phyloP scores from a whole-genome alignment of 257 asterid genomes.

The Vinca minor region DNA sequence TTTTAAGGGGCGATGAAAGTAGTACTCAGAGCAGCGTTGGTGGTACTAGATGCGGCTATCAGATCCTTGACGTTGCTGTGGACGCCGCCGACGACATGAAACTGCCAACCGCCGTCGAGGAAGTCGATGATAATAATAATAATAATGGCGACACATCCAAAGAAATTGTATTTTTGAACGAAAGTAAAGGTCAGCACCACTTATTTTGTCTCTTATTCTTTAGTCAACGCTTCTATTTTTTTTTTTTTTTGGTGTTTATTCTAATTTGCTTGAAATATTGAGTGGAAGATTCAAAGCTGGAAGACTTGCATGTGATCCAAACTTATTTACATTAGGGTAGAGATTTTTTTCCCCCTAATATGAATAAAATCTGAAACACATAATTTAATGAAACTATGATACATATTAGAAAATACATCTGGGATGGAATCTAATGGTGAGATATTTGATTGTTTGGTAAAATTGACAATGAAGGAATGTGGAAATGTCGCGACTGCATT shows the following conservation, averaged over 20 bases:
- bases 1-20: neutral
- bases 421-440: conserved; percentile 11
- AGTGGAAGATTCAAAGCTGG: too few species aligned
- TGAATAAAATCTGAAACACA: too few species aligned
- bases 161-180: conserved; percentile 26
- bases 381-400: too few species aligned
- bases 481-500: conserved; percentile 50
- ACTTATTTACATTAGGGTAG: too few species aligned
- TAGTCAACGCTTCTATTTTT: neutral
- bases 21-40: neutral
- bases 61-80: neutral
- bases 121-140: neutral
- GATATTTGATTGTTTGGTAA: conserved; percentile 5
- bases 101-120: neutral
- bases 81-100: neutral
- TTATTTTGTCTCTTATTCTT: neutral
- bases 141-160: conserved; percentile 2
- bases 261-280: neutral
- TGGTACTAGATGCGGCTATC: neutral
- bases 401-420: neutral
- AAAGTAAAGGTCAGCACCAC: conserved; percentile 26
- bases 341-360: too few species aligned
- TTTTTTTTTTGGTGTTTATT: neutral
- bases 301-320: too few species aligned
- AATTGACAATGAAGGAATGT: conserved; percentile 29